Base-by-base conservation (phyloP, 2,329 filamentous ascomycete species). In the Sarocladiaceae sp. region DNA sequence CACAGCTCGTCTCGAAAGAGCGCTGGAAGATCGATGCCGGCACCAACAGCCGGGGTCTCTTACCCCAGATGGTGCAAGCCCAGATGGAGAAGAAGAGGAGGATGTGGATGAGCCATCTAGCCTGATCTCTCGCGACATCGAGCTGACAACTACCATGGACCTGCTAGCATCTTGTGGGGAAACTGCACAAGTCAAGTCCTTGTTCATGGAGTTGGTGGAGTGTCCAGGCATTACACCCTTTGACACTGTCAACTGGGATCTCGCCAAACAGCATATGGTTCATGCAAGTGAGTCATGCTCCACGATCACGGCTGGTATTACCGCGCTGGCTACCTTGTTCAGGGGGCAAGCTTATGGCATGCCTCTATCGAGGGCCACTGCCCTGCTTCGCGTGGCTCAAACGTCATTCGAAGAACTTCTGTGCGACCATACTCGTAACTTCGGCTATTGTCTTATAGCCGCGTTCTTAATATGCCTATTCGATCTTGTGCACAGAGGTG, bases 221-320 rank as follows among this genome's bases (percentile, higher is more conserved):
- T 53, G 36, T 17, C 53, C 51, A 44, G 31, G 52, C 26, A 46
- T 55, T 8, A 46, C 51, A 13, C 51, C 51, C 37, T 55, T 55
- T 26, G 53, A 53, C 25, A 20, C 29, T 18, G 28, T 51, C 13
- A 51, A 53, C 22, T 53, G 53, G 53, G 25, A 18, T 20, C 18
- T 52, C 10, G 33, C 53, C 15, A 55, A 55, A 29, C 12, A 46
- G 10, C 29, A 53, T 18, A 26, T 44, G 23, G 40, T 44, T n/a
- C 4, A 44, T 28, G 40, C 40, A 28, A 44, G 23, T 28, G 40
- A 44, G 17, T 26, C 40, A n/a, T 44, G 40, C 22, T 28, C 23
- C 7, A n/a, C 40, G 3, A n/a, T 44, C 23, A 26, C 40, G 10
- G 20, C 40, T 3, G 40, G 22, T 7, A 51, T 51, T 17, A 31